These are phyloP conservation scores for Cryphonectria parasitica DNA, from an alignment of 2,329 filamentous ascomycete species.

Conservation along the genomic window DNA sequence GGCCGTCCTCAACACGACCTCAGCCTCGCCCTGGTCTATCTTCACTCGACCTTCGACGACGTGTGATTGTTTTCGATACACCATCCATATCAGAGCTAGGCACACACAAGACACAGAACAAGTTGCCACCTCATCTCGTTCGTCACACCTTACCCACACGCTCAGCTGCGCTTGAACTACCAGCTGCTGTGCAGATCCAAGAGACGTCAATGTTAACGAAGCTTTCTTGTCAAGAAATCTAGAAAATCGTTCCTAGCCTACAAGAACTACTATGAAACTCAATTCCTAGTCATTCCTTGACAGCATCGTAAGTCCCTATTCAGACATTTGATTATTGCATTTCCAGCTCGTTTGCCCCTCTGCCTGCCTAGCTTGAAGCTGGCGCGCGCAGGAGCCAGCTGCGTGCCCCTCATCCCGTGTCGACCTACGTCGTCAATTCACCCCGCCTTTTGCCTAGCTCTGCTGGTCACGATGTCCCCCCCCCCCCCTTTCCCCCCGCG, in stretches of 20 bases:
- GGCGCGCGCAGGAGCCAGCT: slow-evolving; percentile 17
- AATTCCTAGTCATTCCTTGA: slow-evolving; percentile 1
- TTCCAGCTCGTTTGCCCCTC: background rate
- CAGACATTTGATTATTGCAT: background rate
- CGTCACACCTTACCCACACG: background rate
- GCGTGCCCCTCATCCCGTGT: slow-evolving; percentile 20
- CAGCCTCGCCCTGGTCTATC: background rate
- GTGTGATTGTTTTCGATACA: background rate
- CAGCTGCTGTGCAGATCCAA: background rate
- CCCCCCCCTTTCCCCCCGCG: background rate
- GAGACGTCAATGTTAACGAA: background rate
- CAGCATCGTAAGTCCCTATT: slow-evolving; percentile 15
- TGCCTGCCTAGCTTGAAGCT: background rate
- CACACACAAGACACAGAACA: background rate
- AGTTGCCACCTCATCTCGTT: background rate
- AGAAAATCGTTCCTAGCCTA: background rate
- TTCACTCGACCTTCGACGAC: background rate
- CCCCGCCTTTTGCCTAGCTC: slow-evolving; percentile 23
- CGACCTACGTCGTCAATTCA: slow-evolving; percentile 17
- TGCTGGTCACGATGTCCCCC: slow-evolving; percentile 23
- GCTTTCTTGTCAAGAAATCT: background rate
- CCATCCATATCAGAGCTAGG: background rate
- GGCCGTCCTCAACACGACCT: background rate
- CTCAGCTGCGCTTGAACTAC: background rate
- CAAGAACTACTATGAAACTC: background rate